Percentiles rank a stretch among this genome's conserved stretches.
Conservation (phyloP, 208 protist genomes). For the Crithidia brevicula region DNA sequence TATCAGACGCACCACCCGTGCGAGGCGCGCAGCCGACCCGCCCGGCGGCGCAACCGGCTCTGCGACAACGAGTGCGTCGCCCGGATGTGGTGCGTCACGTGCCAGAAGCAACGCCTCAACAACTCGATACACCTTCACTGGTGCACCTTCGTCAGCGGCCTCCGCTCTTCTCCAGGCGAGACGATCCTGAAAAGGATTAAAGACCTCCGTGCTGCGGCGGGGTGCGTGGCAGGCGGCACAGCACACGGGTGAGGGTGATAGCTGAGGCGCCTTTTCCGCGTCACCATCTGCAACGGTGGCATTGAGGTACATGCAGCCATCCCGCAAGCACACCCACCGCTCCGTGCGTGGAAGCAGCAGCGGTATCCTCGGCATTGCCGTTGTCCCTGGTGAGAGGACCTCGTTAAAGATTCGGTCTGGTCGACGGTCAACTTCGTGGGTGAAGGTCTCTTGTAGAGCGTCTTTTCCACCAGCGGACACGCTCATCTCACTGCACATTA, state of each 20-base stretch:
- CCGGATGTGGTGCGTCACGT: neutral
- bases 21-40: neutral
- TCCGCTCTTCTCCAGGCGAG: constrained; percentile 6
- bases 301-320: constrained; percentile 71
- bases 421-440: too few species aligned
- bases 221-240: constrained; percentile 33
- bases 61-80: neutral
- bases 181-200: constrained; percentile 22
- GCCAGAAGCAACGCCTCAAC: neutral
- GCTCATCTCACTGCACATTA: too few species aligned
- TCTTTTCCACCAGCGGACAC: too few species aligned
- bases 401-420: too few species aligned
- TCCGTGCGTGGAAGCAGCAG: constrained; percentile 4
- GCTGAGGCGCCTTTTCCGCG: neutral
- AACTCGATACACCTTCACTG: neutral
- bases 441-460: too few species aligned
- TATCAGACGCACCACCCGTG: neutral
- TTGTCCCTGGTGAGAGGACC: neutral
- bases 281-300: neutral
- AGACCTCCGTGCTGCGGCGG: constrained; percentile 10
- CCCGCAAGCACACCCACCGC: constrained; percentile 68
- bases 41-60: neutral
- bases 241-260: neutral
- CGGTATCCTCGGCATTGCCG: neutral
- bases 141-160: neutral